Base-by-base conservation (phyloP, 352 stramenopile genomes). In the Phytophthora sansomeana region DNA sequence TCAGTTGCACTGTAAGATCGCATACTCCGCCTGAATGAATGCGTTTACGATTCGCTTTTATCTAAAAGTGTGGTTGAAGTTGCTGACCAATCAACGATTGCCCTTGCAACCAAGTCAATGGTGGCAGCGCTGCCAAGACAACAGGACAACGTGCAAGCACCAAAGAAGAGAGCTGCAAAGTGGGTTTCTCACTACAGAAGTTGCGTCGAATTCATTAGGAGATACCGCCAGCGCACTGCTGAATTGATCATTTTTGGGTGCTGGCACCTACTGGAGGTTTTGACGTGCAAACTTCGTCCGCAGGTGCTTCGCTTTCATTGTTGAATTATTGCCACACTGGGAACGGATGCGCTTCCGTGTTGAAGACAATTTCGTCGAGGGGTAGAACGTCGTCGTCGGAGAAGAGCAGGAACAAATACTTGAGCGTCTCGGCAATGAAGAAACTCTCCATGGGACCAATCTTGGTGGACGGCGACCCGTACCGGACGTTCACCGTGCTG, bases 391-490 rank as follows among this genome's bases (percentile, higher is more conserved):
- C 69, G 33, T 89, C 81, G 33, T 92, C 82, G 26, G 75, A 87
- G 66, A 97, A 97, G 28, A 97, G 78, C 61, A 97, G 59, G 55
- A 92, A 97, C 11, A 98, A 77, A 63, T 98, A 98, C 72, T 98
- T 98, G 66, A 98, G 76, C 36, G 93, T 98, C 78, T 98, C 91
- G n/a, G 83, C 88, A 41, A 97, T 46, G 68, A 98, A 97, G 50
- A 93, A 98, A 26, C 85, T 97, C 39, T 95, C 85, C 87, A 97
- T 97, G 0, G 75, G 69, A 5, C 46, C 54, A 1, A 65, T 54
- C n/a, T 77, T 72, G 10, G 67, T 74, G 21, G 54, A 49, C n/a
- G 59, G 52, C 6, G 58, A 43, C 11, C 68, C 69, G 7, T 64
- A 33, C 57, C 74, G 81, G 9, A 97, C 89, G 66, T 89, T 64